These are phyloP conservation scores for Phalaenopsis equestris DNA, from an alignment of 106 monocot genomes.

Conservation along the genomic window DNA sequence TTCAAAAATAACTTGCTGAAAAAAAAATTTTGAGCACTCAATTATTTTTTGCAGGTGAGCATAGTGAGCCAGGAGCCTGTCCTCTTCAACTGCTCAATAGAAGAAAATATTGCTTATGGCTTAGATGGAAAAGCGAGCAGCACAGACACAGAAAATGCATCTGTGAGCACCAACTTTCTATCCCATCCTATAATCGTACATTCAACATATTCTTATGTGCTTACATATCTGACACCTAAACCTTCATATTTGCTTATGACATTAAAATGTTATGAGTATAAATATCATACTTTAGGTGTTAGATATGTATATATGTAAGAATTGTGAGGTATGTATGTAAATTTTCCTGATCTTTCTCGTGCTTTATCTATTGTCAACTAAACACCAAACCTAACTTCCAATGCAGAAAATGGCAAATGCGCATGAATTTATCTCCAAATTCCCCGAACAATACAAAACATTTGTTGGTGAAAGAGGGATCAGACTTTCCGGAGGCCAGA, in stretches of 20 bases:
- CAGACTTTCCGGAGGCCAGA: slow-evolving; percentile 94
- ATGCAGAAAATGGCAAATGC: slow-evolving; percentile 99
- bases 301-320: too few species aligned
- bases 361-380: neutral
- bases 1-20: too few species aligned
- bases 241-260: too few species aligned
- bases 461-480: slow-evolving; percentile 80
- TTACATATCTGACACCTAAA: too few species aligned
- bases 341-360: neutral
- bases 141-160: slow-evolving; percentile 73
- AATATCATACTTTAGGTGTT: too few species aligned
- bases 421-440: slow-evolving; percentile 80
- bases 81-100: slow-evolving; percentile 89
- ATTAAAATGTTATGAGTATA: too few species aligned
- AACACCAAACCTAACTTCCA: neutral
- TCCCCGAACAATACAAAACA: slow-evolving; percentile 86
- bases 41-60: slow-evolving; percentile 61
- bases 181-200: neutral
- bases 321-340: too few species aligned
- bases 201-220: too few species aligned
- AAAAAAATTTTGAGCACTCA: neutral
- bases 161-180: slow-evolving; percentile 42
- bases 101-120: slow-evolving; percentile 98
- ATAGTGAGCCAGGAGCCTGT: slow-evolving; percentile 97
- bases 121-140: slow-evolving; percentile 57